A percentile compares a stretch with the other conserved stretches of the same genome.
Evolutionary conservation across 2,329 filamentous ascomycete genomes (phyloP).

Genomic region (Xylaria sp.): DNA sequence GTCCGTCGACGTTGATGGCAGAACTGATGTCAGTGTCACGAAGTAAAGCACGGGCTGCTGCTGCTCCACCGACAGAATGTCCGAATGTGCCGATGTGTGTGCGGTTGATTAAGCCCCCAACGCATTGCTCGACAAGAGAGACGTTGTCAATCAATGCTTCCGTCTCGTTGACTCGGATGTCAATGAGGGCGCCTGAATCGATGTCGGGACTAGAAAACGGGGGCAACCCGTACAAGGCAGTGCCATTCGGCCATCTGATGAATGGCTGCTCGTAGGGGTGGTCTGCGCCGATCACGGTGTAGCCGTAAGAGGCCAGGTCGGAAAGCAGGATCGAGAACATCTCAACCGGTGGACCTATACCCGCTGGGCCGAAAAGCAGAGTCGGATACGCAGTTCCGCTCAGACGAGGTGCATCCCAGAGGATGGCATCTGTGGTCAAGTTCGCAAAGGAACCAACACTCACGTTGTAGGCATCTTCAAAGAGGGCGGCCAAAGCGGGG

Average conservation of each 20-base stretch:
- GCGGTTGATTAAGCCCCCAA: conserved; percentile 33
- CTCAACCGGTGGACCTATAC: conserved; percentile 27
- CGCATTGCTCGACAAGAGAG: conserved; percentile 28
- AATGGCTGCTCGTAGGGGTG: conserved; percentile 47
- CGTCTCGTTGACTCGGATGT: conserved; percentile 16
- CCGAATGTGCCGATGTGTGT: conserved; percentile 40
- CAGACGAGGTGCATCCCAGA: background rate
- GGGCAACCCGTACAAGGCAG: conserved; percentile 31
- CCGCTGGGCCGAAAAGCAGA: conserved; percentile 35
- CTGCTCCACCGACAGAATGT: conserved; percentile 42
- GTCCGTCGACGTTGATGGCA: conserved; percentile 43
- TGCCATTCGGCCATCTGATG: conserved; percentile 44
- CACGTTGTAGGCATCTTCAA: conserved; percentile 16
- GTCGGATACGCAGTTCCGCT: conserved; percentile 23
- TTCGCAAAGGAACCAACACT: conserved; percentile 8
- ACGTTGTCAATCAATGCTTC: conserved; percentile 10
- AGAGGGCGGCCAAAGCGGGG: conserved; percentile 21
- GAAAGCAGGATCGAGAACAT: conserved; percentile 34
- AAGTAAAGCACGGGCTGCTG: conserved; percentile 33
- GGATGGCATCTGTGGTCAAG: conserved; percentile 18
- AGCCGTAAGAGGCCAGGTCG: conserved; percentile 38
- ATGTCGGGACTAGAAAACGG: conserved; percentile 26
- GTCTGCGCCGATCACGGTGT: conserved; percentile 38
- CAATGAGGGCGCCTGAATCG: conserved; percentile 1
- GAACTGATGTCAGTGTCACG: conserved; percentile 32